Conservation (phyloP, 2,329 filamentous ascomycete species). For the Capronia epimyces region DNA sequence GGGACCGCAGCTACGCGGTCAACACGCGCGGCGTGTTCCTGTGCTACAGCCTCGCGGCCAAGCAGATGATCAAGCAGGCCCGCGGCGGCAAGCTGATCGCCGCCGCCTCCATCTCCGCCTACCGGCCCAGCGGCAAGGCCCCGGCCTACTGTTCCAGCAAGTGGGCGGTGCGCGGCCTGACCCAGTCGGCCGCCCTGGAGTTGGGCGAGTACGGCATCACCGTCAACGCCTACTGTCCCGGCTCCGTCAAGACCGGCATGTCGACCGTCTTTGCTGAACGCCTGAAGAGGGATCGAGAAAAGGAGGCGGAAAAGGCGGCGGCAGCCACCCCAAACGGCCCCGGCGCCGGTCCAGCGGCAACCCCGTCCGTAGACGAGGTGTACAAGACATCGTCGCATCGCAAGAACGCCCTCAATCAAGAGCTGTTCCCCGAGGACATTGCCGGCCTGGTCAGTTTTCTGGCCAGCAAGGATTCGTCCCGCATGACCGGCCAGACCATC, state of each 20-base stretch:
- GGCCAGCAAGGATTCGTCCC: background rate
- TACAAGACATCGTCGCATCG: conserved; percentile 3
- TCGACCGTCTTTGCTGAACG: conserved; percentile 63
- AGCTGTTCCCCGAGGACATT: conserved; percentile 10
- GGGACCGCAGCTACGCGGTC: conserved; percentile 53
- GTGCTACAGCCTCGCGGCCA: conserved; percentile 58
- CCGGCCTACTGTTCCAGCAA: conserved; percentile 60
- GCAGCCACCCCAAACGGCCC: too few relatives aligned
- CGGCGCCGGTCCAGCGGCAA: conserved; percentile 47
- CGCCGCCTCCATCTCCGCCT: conserved; percentile 49
- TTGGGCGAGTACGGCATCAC: conserved; percentile 59
- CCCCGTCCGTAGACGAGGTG: conserved; percentile 43
- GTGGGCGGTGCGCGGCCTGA: conserved; percentile 61
- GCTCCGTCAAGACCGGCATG: conserved; percentile 62
- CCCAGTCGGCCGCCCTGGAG: conserved; percentile 61
- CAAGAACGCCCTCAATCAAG: conserved; percentile 1
- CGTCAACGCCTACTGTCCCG: conserved; percentile 63
- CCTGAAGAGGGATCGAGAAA: conserved; percentile 39
- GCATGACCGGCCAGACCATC: too few relatives aligned
- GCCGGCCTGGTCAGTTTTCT: conserved; percentile 14
- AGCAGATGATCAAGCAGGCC: conserved; percentile 59
- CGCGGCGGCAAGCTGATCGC: conserved; percentile 47
- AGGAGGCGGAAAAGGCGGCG: too few relatives aligned
- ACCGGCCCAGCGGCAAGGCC: conserved; percentile 53
- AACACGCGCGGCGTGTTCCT: conserved; percentile 64